These are phyloP conservation scores for Starmerella vaccinii DNA, from an alignment of 805 yeast species.

Conservation along the genomic window DNA sequence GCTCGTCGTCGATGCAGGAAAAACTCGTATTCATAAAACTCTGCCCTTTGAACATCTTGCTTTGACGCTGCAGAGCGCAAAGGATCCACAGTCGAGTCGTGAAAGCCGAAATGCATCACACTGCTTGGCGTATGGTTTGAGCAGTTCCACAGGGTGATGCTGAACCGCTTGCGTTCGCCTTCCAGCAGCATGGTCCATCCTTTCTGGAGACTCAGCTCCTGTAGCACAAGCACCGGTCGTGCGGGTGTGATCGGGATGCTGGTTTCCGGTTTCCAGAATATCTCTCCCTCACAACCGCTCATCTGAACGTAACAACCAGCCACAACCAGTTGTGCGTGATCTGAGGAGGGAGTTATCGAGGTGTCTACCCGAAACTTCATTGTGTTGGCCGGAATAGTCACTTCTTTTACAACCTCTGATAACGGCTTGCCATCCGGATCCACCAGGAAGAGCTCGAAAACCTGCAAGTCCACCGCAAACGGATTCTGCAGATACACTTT, in stretches of 20 bases:
- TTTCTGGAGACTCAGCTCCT: conserved; percentile 45
- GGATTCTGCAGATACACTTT: conserved; percentile 63
- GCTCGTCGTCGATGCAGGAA: conserved; percentile 37
- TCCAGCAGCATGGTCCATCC: conserved; percentile 68
- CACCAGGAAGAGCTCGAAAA: conserved; percentile 33
- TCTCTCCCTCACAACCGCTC: conserved; percentile 40
- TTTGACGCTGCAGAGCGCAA: conserved; percentile 44
- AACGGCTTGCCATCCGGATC: conserved; percentile 20
- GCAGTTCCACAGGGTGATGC: conserved; percentile 46
- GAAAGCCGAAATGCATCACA: conserved; percentile 48
- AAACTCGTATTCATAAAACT: conserved; percentile 66
- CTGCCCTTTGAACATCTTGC: conserved; percentile 44
- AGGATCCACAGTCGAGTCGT: conserved; percentile 65
- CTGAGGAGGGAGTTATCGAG: conserved; percentile 29
- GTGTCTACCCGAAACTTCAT: conserved; percentile 23
- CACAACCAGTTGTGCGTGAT: conserved; percentile 41
- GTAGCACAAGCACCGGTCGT: conserved; percentile 54
- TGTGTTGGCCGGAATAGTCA: conserved; percentile 26
- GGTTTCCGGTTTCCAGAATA: conserved; percentile 28
- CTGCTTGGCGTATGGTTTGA: conserved; percentile 45
- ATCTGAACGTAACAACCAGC: conserved; percentile 44
- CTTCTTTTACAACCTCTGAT: conserved; percentile 22
- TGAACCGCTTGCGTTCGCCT: conserved; percentile 53
- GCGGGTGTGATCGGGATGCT: conserved; percentile 32
- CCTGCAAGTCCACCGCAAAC: conserved; percentile 58